Conservation (phyloP, 352 stramenopile species). For the Phytopythium litorale region DNA sequence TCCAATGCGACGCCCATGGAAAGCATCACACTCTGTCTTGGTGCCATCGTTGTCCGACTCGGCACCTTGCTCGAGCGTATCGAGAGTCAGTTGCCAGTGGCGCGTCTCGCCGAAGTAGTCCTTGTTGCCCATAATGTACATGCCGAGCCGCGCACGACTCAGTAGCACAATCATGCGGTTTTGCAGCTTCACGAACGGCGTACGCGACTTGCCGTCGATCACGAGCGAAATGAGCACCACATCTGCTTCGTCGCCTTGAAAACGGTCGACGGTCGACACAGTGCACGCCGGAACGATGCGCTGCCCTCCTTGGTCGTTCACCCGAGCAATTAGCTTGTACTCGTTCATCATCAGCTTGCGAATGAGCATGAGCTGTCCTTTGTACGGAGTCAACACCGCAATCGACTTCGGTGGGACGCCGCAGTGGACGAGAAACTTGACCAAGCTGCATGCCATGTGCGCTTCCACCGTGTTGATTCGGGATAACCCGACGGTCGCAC, state of each 20-base stretch:
- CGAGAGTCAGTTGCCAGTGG: conserved; percentile 79
- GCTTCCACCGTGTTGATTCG: conserved; percentile 71
- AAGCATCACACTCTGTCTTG: conserved; percentile 20
- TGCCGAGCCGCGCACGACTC: conserved; percentile 78
- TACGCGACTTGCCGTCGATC: conserved; percentile 86
- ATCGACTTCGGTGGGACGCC: conserved; percentile 69
- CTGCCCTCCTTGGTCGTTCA: conserved; percentile 18
- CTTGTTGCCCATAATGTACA: conserved; percentile 83
- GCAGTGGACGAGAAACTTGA: conserved; percentile 75
- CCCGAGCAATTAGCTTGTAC: conserved; percentile 22
- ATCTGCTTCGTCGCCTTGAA: conserved; percentile 88
- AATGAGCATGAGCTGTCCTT: conserved; percentile 85
- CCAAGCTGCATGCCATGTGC: conserved; percentile 73
- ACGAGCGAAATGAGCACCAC: conserved; percentile 86
- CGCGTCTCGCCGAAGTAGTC: conserved; percentile 72
- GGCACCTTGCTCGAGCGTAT: conserved; percentile 36
- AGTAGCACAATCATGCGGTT: conserved; percentile 90
- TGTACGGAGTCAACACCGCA: conserved; percentile 88
- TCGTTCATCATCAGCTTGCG: conserved; percentile 58
- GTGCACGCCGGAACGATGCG: conserved; percentile 37
- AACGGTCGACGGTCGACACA: conserved; percentile 87
- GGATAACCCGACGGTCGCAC: conserved; percentile 65
- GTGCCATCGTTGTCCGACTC: conserved; percentile 38
- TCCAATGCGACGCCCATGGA: conserved; percentile 44
- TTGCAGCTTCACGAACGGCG: conserved; percentile 83